Evolutionary conservation across 2,329 filamentous ascomycete species (phyloP), one percentile per base, ranked within the genome.

Genomic region (Neocatenulostroma microsporum): DNA sequence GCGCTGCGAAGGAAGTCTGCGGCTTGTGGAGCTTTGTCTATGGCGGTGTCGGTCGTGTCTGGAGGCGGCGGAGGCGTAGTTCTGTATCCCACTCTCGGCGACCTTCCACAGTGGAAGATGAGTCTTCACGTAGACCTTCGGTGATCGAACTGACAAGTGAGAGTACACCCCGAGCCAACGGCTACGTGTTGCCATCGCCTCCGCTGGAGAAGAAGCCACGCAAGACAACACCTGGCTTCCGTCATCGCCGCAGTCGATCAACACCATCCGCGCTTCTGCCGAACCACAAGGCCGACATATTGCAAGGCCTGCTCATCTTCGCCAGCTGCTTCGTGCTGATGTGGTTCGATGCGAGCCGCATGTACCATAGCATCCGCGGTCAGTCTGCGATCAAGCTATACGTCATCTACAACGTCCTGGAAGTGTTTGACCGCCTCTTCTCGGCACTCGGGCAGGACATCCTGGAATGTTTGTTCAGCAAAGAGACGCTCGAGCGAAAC

Each of bases 381-480:
- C 91, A 98, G 61, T 89, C 88, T 2, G 88, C 89, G 6, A 95
- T 98, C 65, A 98, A 98, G 58, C 74, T 98, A 9, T 98, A 98
- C 59, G 91, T 98, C 41, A 96, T 98, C 37, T 98, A 94, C 69
- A 98, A 98, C 55, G 84, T 95, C 21, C 76, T 98, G 4, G 91
- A 98, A 63, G 84, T 93, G 2, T 83, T 83, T 36, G 91, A 98
- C 61, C 82, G 88, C 6, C 72, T 98, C 0, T 76, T 96, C 20
- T 86, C 86, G 0, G 89, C 91, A 0, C 71, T 98, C 3, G 91
- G 91, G 0, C 93, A 98, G 60, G 93, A 98, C 60, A 84, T 98
- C 1, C 76, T 96, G 4, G 91, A 98, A 60, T 96, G 89, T 52
- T 73, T 98, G 1, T 94, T 96, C 61, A 95, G 87, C 36, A 76